phyloP scores from a whole-genome alignment of 805 yeast species.

The Citeromyces matritensis region DNA sequence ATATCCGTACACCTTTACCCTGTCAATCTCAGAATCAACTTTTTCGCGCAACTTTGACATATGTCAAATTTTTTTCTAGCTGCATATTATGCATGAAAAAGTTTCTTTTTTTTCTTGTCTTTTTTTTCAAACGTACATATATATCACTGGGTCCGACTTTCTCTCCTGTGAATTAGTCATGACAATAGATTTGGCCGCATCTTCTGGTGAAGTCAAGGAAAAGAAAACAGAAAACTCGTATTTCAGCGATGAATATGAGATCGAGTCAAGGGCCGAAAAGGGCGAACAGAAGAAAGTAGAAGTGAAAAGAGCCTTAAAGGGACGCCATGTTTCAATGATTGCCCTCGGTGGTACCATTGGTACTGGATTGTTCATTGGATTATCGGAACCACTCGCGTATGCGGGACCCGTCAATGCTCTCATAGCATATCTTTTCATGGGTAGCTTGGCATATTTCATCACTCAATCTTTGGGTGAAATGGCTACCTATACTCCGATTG shows the following conservation, averaged over 20 bases:
- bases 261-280: background rate
- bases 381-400: slow-evolving; percentile 31
- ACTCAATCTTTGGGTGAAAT: slow-evolving; percentile 66
- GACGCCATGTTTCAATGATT: slow-evolving; percentile 59
- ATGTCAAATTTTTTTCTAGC: no score
- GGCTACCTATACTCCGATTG: slow-evolving; percentile 64
- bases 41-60: no score
- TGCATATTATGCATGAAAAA: no score
- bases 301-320: slow-evolving; percentile 43
- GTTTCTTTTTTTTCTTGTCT: no score
- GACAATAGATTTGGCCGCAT: background rate
- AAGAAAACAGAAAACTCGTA: background rate
- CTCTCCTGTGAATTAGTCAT: no score
- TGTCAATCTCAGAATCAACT: no score
- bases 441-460: slow-evolving; percentile 45
- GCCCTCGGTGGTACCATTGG: slow-evolving; percentile 74
- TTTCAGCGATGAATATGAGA: background rate
- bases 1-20: no score
- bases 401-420: slow-evolving; percentile 62
- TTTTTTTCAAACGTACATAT: no score
- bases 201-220: background rate
- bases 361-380: slow-evolving; percentile 60
- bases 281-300: slow-evolving; percentile 18
- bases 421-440: slow-evolving; percentile 54
- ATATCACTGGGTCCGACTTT: no score